Conservation (phyloP, 306 rosid species). For the Albizia julibrissin region DNA sequence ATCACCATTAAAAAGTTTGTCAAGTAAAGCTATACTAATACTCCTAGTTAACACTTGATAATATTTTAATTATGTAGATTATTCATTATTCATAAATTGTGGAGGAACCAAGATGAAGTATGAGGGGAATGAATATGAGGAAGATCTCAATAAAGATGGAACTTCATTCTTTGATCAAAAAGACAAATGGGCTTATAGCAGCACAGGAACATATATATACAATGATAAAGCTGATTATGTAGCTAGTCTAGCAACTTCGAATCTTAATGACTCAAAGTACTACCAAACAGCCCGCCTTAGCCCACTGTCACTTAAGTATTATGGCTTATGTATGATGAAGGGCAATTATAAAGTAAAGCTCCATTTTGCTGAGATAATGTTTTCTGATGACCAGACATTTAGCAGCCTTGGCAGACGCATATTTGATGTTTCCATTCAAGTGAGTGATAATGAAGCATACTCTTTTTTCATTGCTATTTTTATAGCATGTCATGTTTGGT, state of each 20-base stretch:
- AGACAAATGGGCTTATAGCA: constrained; percentile 68
- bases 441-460: constrained; percentile 39
- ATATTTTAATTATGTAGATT: constrained; percentile 37
- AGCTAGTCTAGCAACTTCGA: neutral
- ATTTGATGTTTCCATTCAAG: constrained; percentile 79
- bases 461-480: neutral
- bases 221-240: neutral
- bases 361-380: constrained; percentile 78
- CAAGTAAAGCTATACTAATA: neutral
- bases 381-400: constrained; percentile 38
- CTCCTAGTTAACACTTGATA: neutral
- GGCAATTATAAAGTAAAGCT: constrained; percentile 43
- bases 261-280: neutral
- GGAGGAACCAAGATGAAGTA: constrained; percentile 43
- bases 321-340: constrained; percentile 59
- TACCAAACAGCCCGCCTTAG: neutral
- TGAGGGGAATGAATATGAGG: constrained; percentile 48
- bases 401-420: constrained; percentile 59
- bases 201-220: constrained; percentile 50
- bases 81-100: constrained; percentile 20
- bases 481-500: neutral
- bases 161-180: constrained; percentile 31
- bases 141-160: constrained; percentile 35
- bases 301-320: constrained; percentile 59
- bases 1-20: neutral